Evolutionary conservation across 2,329 filamentous ascomycete genomes (phyloP).

Genomic region (Pseudogymnoascus sp.): DNA sequence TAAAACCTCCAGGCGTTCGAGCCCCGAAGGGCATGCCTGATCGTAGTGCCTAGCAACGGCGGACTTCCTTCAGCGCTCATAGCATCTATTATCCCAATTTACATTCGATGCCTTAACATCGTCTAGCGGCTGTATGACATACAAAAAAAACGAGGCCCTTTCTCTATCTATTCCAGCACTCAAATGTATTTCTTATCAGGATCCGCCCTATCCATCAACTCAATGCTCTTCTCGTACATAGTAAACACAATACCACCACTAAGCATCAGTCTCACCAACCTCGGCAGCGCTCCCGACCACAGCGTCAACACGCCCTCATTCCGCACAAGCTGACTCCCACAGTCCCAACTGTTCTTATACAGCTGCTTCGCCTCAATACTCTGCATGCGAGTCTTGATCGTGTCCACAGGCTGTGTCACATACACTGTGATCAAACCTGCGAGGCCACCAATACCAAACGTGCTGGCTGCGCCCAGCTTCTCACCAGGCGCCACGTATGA

Average conservation of each 20-base stretch:
- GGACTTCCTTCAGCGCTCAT: not conserved
- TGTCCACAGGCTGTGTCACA: conserved; percentile 70
- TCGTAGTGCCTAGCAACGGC: not conserved
- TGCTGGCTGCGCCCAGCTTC: conserved; percentile 80
- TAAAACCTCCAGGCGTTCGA: not conserved
- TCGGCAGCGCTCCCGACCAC: conserved; percentile 87
- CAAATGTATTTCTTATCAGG: conserved; percentile 78
- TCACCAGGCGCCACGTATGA: conserved; percentile 90
- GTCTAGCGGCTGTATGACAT: not conserved
- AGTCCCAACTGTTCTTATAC: conserved; percentile 84
- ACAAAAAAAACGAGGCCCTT: conserved; percentile 17
- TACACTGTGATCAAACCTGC: conserved; percentile 89
- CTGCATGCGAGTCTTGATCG: conserved; percentile 97
- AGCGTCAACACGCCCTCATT: conserved; percentile 85
- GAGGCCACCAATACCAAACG: conserved; percentile 82
- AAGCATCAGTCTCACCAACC: conserved; percentile 74
- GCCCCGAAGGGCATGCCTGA: not conserved
- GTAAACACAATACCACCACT: conserved; percentile 97
- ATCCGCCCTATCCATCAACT: conserved; percentile 70
- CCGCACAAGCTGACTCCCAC: conserved; percentile 73
- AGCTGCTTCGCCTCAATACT: conserved; percentile 72
- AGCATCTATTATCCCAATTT: not conserved
- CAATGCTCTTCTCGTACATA: conserved; percentile 97
- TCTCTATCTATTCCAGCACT: conserved; percentile 11
- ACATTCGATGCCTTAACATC: not conserved